Base-by-base conservation (phyloP, 1,284 basidiomycete species). In the Xerocomus minutiporus region DNA sequence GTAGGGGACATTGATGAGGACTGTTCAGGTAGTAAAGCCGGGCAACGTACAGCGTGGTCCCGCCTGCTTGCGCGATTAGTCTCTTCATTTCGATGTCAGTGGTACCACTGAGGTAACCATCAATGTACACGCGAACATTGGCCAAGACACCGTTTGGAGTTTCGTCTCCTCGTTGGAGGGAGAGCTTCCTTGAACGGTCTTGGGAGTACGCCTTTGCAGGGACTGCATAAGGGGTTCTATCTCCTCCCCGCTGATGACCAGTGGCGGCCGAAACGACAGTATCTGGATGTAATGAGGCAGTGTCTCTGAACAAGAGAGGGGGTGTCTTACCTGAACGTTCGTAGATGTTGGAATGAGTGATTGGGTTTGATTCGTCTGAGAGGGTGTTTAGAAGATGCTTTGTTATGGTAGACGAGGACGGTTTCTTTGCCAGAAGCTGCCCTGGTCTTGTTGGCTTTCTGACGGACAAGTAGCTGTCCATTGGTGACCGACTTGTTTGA, bases 21-120 rank as follows among this genome's bases (percentile, higher is more conserved):
- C 28, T 9, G 28, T 9, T 45, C 28, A 34, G 44, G 17, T 12
- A 13, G 23, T 17, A 5, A 25, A 9, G 28, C 8, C 15, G n/a
- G 51, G 35, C 8, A 34, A 69, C 73, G 71, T 75, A 86, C 73
- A 66, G 70, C 57, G 65, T 72, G 58, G 57, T 64, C 15, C 86
- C 86, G 5, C 87, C 86, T 44, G 79, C 81, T 44, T 77, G 69
- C 12, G 71, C 64, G 13, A 88, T 73, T 15, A 82, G 71, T 54
- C 79, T 72, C 68, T 82, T 88, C 75, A 88, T 82, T 67, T 88
- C 86, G 45, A 85, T 78, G 61, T 88, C 87, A 6, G 86, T 89
- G 15, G 85, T 88, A 43, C 76, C 75, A 34, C 73, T 74, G 53
- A 88, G 71, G 61, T 82, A 87, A 1, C 86, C 86, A 56, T 83